A percentile compares a stretch with the other conserved stretches of the same genome.
These are phyloP conservation scores for Geotrichum phurueaensis DNA, from an alignment of 1,139 yeast genomes.

Conservation along the genomic window DNA sequence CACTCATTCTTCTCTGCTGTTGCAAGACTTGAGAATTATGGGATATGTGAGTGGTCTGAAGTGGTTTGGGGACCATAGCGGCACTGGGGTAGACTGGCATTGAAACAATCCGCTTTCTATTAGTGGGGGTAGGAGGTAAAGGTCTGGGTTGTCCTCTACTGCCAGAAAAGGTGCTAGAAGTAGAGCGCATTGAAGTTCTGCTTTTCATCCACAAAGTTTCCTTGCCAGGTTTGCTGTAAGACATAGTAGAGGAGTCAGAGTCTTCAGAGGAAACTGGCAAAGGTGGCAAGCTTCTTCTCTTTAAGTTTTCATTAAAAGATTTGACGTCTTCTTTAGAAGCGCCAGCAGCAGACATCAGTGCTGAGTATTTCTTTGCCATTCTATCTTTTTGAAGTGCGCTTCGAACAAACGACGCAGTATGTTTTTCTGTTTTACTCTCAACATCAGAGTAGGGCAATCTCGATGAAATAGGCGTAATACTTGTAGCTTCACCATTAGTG, in stretches of 20 bases:
- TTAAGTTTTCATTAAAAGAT: background rate
- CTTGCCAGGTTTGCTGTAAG: background rate
- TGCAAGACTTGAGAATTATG: slow-evolving; percentile 7
- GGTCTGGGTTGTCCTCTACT: slow-evolving; percentile 5
- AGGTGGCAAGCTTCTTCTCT: slow-evolving; percentile 1
- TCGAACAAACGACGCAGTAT: slow-evolving; percentile 17
- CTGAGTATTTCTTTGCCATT: slow-evolving; percentile 19
- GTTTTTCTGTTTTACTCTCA: background rate
- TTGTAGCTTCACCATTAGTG: slow-evolving; percentile 4
- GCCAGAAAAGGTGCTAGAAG: background rate
- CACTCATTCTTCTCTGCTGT: slow-evolving; percentile 24
- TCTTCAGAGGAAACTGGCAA: background rate
- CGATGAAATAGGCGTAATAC: slow-evolving; percentile 10
- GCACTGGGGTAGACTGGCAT: background rate
- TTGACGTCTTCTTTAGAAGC: background rate
- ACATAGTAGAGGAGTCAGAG: background rate
- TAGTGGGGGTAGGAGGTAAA: slow-evolving; percentile 11
- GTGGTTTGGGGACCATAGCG: background rate
- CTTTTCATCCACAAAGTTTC: slow-evolving; percentile 8
- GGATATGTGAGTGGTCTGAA: background rate
- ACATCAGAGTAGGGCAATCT: background rate
- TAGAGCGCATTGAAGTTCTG: background rate
- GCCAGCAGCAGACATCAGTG: slow-evolving; percentile 12
- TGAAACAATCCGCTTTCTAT: background rate
- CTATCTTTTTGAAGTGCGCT: slow-evolving; percentile 19